Conservation (phyloP, 2,329 filamentous ascomycete genomes). For the Aureobasidium lini region DNA sequence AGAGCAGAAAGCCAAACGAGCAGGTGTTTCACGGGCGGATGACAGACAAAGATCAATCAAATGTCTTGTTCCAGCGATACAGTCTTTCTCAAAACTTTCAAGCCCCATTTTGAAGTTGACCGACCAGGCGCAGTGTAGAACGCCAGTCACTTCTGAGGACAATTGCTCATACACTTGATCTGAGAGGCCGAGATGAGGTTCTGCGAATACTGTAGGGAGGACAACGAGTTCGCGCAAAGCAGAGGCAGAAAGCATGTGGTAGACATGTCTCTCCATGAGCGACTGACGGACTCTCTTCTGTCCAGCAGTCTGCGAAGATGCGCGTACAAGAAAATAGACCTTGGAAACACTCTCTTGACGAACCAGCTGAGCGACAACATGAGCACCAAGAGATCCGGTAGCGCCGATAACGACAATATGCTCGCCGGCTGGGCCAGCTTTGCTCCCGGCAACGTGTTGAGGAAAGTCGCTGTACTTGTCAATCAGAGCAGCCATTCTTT, state of each 20-base stretch:
- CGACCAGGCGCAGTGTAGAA: conserved; percentile 48
- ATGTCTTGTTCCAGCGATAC: conserved; percentile 36
- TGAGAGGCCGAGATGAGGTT: conserved; percentile 34
- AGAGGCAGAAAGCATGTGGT: conserved; percentile 22
- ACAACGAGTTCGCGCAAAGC: conserved; percentile 29
- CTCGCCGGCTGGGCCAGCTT: conserved; percentile 7
- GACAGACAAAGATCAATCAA: conserved; percentile 32
- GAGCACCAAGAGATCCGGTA: conserved; percentile 55
- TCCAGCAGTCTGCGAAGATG: conserved; percentile 25
- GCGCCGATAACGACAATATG: conserved; percentile 48
- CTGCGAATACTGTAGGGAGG: conserved; percentile 34
- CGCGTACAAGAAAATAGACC: conserved; percentile 46
- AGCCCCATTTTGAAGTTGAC: conserved; percentile 50
- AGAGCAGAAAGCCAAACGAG: conserved; percentile 43
- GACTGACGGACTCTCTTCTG: conserved; percentile 29
- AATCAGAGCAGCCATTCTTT: conserved; percentile 24
- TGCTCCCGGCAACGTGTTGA: conserved; percentile 17
- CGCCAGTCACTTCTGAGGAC: conserved; percentile 27
- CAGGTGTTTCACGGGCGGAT: conserved; percentile 24
- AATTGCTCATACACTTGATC: conserved; percentile 24
- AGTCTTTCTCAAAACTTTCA: conserved; percentile 40
- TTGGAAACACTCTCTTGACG: conserved; percentile 19
- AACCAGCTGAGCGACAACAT: conserved; percentile 38
- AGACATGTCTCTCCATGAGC: conserved; percentile 29
- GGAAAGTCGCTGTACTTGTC: conserved; percentile 28